Evolutionary conservation across 495 filamentous ascomycete species (phyloP), one percentile per base, ranked within the genome.

Genomic region (Xylaria longipes): DNA sequence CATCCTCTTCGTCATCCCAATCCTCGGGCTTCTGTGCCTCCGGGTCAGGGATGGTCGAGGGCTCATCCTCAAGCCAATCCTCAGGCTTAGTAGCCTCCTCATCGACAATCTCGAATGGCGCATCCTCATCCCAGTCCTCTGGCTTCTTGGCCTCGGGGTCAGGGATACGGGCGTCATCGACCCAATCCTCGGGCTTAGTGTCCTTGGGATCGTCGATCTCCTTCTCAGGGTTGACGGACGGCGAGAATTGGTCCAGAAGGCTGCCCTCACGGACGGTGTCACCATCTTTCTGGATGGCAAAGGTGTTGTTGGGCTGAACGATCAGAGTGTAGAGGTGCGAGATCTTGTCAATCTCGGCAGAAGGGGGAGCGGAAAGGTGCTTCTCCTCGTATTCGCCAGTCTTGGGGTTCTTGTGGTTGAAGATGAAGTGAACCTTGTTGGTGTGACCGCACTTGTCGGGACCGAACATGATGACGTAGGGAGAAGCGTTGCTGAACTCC

Each of bases 391-490:
- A 99, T 83, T 98, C 95, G 83, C 96, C 95, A 62, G 94, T 98
- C 92, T 97, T 98, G 78, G 97, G 97, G 90, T 98, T 99, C 92
- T 98, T 99, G 93, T 98, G 97, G 81, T 96, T 95, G 92, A 99
- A 97, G 84, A 99, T 99, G 85, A 99, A 97, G 88, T 99, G 97
- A 69, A 99, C 93, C 91, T 98, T 98, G 90, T 99, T 99, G 81
- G 94, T 98, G 78, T 93, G 89, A 84, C 96, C 97, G 82, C 97
- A 99, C 91, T 98, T 99, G 87, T 99, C 97, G 78, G 97, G 97
- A 74, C 97, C 97, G 82, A 99, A 99, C 97, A 98, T 98, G 87
- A 99, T 97, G 73, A 99, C 93, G 81, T 99, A 99, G 46, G 97
- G 97, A 57, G 95, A 95, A 60, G 91, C 88, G 84, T 99, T 97